Evolutionary conservation across 108 stramenopile genomes (phyloP).

Genomic region (Skeletonema costatum): DNA sequence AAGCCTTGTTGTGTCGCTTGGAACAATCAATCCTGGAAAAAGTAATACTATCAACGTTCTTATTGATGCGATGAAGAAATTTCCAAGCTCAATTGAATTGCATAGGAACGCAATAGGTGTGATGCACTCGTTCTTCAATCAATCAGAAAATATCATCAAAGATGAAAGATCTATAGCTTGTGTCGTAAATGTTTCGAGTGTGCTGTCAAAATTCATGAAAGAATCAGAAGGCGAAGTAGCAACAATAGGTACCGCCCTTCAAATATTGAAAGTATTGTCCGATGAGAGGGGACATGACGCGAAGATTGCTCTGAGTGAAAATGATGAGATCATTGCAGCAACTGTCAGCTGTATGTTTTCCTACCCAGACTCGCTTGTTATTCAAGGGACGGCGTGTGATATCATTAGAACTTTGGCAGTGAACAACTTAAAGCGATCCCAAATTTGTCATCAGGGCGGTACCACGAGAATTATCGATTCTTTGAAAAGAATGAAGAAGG

Average conservation of each 20-base stretch:
- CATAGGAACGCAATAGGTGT: slow-evolving; percentile 22
- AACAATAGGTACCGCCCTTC: slow-evolving; percentile 5
- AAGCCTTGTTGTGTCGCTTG: slow-evolving; percentile 4
- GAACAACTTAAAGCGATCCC: slow-evolving; percentile 18
- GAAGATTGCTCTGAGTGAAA: slow-evolving; percentile 7
- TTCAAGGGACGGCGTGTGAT: slow-evolving; percentile 17
- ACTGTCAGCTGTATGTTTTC: slow-evolving; percentile 28
- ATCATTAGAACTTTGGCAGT: slow-evolving; percentile 24
- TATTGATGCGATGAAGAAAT: slow-evolving; percentile 18
- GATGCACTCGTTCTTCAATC: slow-evolving; percentile 9
- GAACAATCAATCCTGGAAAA: background rate
- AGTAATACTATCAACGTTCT: slow-evolving; percentile 8
- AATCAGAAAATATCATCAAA: background rate
- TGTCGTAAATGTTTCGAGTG: slow-evolving; percentile 11
- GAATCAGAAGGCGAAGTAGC: slow-evolving; percentile 23
- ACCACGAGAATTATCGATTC: slow-evolving; percentile 24
- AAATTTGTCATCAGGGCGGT: slow-evolving; percentile 26
- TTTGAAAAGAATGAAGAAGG: slow-evolving; percentile 15
- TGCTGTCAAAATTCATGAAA: slow-evolving; percentile 5
- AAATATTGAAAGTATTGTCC: slow-evolving; percentile 9
- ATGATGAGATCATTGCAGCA: slow-evolving; percentile 14
- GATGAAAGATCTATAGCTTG: slow-evolving; percentile 5
- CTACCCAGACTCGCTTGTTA: slow-evolving; percentile 4
- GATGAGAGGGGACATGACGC: slow-evolving; percentile 5
- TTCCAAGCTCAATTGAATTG: slow-evolving; percentile 10